Evolutionary conservation across 2,329 filamentous ascomycete species (phyloP), one percentile per base, ranked within the genome.

Genomic region (Colletotrichum tropicale): DNA sequence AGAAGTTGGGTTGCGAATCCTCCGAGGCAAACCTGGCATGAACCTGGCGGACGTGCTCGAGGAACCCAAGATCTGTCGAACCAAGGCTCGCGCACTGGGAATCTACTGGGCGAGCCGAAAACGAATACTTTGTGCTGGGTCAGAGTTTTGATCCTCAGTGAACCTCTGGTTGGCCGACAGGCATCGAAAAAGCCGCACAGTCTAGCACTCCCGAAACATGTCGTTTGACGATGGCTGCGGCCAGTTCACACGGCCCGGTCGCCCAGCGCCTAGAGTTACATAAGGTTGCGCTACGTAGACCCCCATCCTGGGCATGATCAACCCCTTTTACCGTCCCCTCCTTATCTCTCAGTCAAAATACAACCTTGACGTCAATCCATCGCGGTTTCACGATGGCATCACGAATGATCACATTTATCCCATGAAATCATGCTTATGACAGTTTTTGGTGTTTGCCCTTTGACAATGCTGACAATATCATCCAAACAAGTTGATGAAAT

Each of bases 141-240:
- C 24, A 16, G 32, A 43, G 32, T 16, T 18, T 56, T 16, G 5
- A 13, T 4, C 15, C 30, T 43, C 8, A 30, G 34, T 13, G 5
- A 4, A 15, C 8, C 24, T 62, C 7, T 62, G 70, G 64, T 73
- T 75, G 73, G 64, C 18, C 12, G 24, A 60, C 12, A 68, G 18
- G n/a, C 43, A 38, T 66, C 70, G 28, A 66, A 68, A 16, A 26
- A 36, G 43, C 70, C 43, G 64, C 58, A 65, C 21, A 68, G n/a
- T 18, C 34, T 21, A 32, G 28, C 21, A 16, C 24, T 48, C 62
- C 64, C 56, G 65, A 75, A 73, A 68, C 73, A 65, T 65, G 34
- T 73, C 34, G 70, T 65, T 73, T 68, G 73, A 73, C 64, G 21
- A 60, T 58, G 64, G 26, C 73, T 65, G 70, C 70, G 70, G 28